Evolutionary conservation across 768 basidiomycete genomes (phyloP).

Genomic region (Mycena belliarum): DNA sequence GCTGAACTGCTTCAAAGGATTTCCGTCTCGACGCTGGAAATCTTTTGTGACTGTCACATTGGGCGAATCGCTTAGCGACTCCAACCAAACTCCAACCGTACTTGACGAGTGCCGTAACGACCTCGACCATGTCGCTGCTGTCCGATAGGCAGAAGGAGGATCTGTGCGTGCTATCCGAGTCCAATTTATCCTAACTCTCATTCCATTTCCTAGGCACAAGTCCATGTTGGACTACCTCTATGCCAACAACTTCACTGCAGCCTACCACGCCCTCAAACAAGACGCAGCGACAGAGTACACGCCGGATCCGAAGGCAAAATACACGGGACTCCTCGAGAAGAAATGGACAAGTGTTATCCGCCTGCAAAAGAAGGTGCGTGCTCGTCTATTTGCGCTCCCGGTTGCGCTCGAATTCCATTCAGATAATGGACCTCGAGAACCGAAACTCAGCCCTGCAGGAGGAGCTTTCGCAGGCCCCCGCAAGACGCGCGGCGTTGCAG

Average conservation of each 20-base stretch:
- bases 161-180: constrained; percentile 23
- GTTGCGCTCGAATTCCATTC: constrained; percentile 14
- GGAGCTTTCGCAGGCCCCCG: constrained; percentile 50
- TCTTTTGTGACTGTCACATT: constrained; percentile 38
- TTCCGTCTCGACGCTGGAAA: constrained; percentile 4
- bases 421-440: constrained; percentile 96
- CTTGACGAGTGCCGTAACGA: constrained; percentile 11
- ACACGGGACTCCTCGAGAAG: constrained; percentile 88
- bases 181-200: neutral
- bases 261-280: constrained; percentile 59
- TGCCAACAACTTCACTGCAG: constrained; percentile 61
- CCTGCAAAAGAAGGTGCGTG: constrained; percentile 53
- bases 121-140: constrained; percentile 31
- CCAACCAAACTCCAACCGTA: constrained; percentile 16
- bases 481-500: constrained; percentile 60
- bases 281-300: constrained; percentile 62
- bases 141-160: constrained; percentile 36
- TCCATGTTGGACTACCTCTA: constrained; percentile 80
- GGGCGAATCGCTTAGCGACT: constrained; percentile 13
- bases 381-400: neutral
- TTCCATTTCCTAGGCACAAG: constrained; percentile 57
- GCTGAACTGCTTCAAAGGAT: too few species aligned
- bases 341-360: constrained; percentile 98
- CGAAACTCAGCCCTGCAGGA: constrained; percentile 81
- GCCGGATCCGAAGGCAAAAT: constrained; percentile 86